Evolutionary conservation across 495 filamentous ascomycete genomes (phyloP).

Genomic region (Penicilliopsis zonata): DNA sequence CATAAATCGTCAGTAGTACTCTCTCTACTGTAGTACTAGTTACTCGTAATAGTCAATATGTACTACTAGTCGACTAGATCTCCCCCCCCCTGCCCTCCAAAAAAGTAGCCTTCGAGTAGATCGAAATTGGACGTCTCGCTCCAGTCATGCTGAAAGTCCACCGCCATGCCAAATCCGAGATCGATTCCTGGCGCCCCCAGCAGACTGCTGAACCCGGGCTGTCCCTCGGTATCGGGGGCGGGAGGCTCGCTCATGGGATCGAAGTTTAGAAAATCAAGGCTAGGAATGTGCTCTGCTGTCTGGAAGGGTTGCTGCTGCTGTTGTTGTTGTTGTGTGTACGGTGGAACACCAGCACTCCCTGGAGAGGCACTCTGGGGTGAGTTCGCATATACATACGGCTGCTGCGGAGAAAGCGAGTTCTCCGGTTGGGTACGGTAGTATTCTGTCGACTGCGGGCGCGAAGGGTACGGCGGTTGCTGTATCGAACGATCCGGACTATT

Average conservation of each 20-base stretch:
- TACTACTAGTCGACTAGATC: too few species aligned
- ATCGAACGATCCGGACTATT: constrained; percentile 9
- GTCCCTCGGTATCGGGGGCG: constrained; percentile 14
- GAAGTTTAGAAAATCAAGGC: constrained; percentile 31
- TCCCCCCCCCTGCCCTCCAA: constrained; percentile 43
- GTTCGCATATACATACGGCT: constrained; percentile 24
- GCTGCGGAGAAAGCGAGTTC: constrained; percentile 15
- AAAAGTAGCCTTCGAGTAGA: constrained; percentile 87
- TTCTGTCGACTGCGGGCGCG: constrained; percentile 26
- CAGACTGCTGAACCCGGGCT: constrained; percentile 16
- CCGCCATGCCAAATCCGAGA: constrained; percentile 62
- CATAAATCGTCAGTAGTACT: too few species aligned
- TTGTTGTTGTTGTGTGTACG: constrained; percentile 4
- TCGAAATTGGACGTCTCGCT: constrained; percentile 69
- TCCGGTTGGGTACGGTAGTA: constrained; percentile 26
- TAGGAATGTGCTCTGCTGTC: constrained; percentile 15
- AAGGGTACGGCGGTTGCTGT: constrained; percentile 13
- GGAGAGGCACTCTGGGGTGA: constrained; percentile 31
- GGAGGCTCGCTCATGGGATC: constrained; percentile 15
- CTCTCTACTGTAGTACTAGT: too few species aligned
- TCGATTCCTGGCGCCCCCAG: constrained; percentile 41
- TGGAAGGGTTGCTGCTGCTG: constrained; percentile 12
- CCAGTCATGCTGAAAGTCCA: constrained; percentile 68
- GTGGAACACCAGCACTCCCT: constrained; percentile 12
- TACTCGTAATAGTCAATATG: too few species aligned